Evolutionary conservation across 495 filamentous ascomycete genomes (phyloP).

Genomic region (Glarea lozoyensis): DNA sequence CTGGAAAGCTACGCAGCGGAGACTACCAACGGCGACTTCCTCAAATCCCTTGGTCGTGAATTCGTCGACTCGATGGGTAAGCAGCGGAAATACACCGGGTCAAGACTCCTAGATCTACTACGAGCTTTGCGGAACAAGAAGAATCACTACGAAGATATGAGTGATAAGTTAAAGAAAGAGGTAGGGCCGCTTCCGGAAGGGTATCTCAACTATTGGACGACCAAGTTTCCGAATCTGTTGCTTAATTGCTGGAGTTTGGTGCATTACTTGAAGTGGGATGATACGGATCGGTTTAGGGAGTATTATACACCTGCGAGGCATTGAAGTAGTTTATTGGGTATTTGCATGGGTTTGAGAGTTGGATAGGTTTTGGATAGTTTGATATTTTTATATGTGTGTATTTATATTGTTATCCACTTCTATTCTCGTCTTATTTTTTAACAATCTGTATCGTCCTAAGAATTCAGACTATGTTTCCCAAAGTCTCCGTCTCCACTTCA

Average conservation of each 20-base stretch:
- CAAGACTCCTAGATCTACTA: slow-evolving; percentile 73
- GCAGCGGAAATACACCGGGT: slow-evolving; percentile 89
- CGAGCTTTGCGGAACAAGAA: slow-evolving; percentile 92
- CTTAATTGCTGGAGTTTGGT: slow-evolving; percentile 73
- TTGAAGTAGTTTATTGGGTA: background rate
- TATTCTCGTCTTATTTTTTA: too few relatives aligned
- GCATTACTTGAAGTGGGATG: slow-evolving; percentile 52
- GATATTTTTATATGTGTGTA: too few relatives aligned
- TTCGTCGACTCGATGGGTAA: slow-evolving; percentile 85
- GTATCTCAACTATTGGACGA: slow-evolving; percentile 80
- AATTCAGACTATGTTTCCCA: too few relatives aligned
- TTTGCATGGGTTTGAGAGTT: too few relatives aligned
- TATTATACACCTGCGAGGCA: slow-evolving; percentile 40
- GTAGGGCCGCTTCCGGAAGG: slow-evolving; percentile 77
- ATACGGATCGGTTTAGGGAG: slow-evolving; percentile 63
- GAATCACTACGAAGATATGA: slow-evolving; percentile 89
- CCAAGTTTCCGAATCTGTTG: slow-evolving; percentile 71
- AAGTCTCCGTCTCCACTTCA: too few relatives aligned
- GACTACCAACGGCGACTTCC: slow-evolving; percentile 65
- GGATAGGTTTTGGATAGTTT: too few relatives aligned
- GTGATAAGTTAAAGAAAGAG: slow-evolving; percentile 63
- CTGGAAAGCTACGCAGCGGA: slow-evolving; percentile 49
- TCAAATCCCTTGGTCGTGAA: slow-evolving; percentile 61
- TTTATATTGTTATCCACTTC: too few relatives aligned
- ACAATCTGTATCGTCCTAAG: too few relatives aligned